Evolutionary conservation across 345 rosid genomes (phyloP).

Genomic region (Abelmoschus esculentus): DNA sequence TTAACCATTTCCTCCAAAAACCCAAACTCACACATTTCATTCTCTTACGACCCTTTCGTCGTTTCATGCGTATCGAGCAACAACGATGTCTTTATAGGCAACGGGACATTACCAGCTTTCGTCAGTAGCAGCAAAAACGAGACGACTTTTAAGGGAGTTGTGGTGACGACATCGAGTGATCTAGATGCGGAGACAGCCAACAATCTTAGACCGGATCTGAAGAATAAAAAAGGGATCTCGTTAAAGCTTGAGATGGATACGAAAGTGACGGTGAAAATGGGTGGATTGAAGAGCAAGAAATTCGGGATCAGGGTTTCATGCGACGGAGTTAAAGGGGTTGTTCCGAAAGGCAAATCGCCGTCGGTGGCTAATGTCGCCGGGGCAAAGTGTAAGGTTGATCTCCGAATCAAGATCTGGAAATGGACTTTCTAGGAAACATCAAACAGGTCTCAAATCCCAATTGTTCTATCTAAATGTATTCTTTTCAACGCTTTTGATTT

Average conservation of each 20-base stretch:
- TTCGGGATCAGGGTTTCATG: conserved; percentile 71
- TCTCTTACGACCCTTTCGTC: conserved; percentile 56
- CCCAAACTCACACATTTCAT: conserved; percentile 67
- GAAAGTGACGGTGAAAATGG: conserved; percentile 49
- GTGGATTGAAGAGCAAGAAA: conserved; percentile 56
- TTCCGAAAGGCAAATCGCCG: conserved; percentile 70
- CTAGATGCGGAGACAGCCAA: conserved; percentile 58
- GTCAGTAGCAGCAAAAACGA: conserved; percentile 45
- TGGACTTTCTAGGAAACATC: conserved; percentile 49
- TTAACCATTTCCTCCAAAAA: conserved; percentile 67
- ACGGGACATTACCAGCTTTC: conserved; percentile 62
- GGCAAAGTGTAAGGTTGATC: conserved; percentile 72
- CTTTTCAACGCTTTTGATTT: background rate
- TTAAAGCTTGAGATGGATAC: conserved; percentile 56
- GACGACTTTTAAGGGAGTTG: conserved; percentile 46
- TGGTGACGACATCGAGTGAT: conserved; percentile 47
- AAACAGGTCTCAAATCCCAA: background rate
- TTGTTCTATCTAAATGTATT: background rate
- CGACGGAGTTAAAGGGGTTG: conserved; percentile 50
- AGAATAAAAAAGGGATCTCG: conserved; percentile 35
- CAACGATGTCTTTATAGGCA: conserved; percentile 45
- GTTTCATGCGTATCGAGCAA: conserved; percentile 30
- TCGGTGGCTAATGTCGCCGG: conserved; percentile 38
- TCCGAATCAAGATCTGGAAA: conserved; percentile 84
- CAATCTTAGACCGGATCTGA: conserved; percentile 65